These are phyloP conservation scores for Talaromyces ruber DNA, from an alignment of 495 filamentous ascomycete genomes.

Conservation along the genomic window DNA sequence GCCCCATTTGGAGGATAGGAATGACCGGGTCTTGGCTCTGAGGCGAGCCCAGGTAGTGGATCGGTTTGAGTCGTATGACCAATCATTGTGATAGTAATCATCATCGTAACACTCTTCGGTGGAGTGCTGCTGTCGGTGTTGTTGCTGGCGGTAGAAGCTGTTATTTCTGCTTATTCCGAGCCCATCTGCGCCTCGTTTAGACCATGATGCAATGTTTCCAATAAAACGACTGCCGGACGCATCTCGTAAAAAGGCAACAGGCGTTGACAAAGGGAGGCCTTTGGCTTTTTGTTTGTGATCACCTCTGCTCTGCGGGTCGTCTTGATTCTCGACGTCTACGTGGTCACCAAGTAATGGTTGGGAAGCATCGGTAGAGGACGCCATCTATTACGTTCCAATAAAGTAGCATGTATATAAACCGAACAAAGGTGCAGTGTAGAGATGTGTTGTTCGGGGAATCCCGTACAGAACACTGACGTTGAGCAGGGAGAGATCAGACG, in stretches of 20 bases:
- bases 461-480: neutral
- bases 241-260: neutral
- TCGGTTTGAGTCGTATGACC: neutral
- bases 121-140: neutral
- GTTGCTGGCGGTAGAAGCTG: neutral
- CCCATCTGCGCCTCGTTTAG: neutral
- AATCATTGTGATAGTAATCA: neutral
- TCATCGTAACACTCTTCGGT: neutral
- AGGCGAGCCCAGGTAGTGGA: neutral
- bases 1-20: constrained; percentile 45
- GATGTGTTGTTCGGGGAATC: neutral
- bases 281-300: neutral
- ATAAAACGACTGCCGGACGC: neutral
- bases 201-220: constrained; percentile 1
- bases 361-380: constrained; percentile 4
- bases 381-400: neutral
- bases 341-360: constrained; percentile 4
- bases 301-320: neutral
- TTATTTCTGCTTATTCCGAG: neutral
- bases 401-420: neutral
- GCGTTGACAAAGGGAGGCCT: neutral
- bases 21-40: constrained; percentile 18
- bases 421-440: neutral
- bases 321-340: neutral
- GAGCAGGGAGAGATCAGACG: neutral